Conservation (phyloP, 129 eudicot species). For the Flaveria sonorensis region DNA sequence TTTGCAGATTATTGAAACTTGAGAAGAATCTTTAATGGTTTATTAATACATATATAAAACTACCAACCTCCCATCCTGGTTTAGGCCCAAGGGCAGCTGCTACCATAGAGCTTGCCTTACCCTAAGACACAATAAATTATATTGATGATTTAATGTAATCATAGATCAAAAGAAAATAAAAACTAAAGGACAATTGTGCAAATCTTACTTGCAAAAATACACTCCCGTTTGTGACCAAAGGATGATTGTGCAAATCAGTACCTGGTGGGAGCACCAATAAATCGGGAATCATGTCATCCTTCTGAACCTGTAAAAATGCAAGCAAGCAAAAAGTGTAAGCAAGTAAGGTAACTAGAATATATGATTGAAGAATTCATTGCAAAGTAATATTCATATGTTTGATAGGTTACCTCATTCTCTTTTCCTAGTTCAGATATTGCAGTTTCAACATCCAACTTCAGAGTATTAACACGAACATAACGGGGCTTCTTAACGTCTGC, state of each 20-base stretch:
- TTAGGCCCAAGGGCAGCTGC: conserved; percentile 85
- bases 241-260: conserved; percentile 85
- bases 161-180: not conserved
- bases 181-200: not conserved
- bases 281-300: conserved; percentile 84
- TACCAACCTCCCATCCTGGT: conserved; percentile 92
- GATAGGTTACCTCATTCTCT: conserved; percentile 50
- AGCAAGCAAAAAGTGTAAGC: conserved; percentile 16
- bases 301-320: conserved; percentile 54
- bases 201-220: conserved; percentile 77
- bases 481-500: conserved; percentile 84
- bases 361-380: not conserved
- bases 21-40: not conserved
- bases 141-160: not conserved
- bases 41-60: not conserved
- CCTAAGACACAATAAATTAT: conserved; percentile 41
- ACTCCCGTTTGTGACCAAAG: conserved; percentile 68
- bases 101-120: conserved; percentile 97
- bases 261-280: conserved; percentile 84
- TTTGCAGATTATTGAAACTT: not conserved
- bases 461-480: conserved; percentile 93
- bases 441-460: conserved; percentile 66
- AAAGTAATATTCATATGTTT: not conserved
- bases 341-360: conserved; percentile 10
- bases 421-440: conserved; percentile 61